Conservation (phyloP, 805 yeast genomes). For the Komagataella ulmi region DNA sequence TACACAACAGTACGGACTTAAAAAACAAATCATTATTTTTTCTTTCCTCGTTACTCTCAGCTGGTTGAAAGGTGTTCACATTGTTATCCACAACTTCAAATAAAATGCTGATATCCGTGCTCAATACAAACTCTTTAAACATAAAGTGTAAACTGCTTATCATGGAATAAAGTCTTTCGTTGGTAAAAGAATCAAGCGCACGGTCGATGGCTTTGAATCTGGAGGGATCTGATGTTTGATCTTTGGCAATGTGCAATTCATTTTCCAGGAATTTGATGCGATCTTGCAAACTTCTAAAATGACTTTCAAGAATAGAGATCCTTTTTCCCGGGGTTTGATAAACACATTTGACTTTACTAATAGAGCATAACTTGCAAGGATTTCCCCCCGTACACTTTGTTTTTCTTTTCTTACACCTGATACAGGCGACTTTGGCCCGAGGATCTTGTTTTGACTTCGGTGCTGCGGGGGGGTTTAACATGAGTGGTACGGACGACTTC, state of each 20-base stretch:
- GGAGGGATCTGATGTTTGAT: neutral
- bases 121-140: neutral
- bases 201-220: neutral
- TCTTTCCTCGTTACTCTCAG: neutral
- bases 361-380: slow-evolving; percentile 45
- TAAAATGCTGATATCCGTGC: neutral
- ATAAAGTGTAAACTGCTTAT: neutral
- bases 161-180: neutral
- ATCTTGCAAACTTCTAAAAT: slow-evolving; percentile 45
- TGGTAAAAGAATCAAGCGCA: neutral
- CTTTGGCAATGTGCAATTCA: neutral
- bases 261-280: slow-evolving; percentile 20
- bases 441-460: neutral
- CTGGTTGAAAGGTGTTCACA: neutral
- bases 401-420: slow-evolving; percentile 49
- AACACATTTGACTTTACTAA: slow-evolving; percentile 43
- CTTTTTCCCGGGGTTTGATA: slow-evolving; percentile 52
- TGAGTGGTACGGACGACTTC: neutral
- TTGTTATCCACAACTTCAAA: neutral
- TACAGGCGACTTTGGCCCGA: slow-evolving; percentile 23
- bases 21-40: neutral
- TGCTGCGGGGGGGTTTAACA: neutral
- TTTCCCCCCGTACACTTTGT: slow-evolving; percentile 58
- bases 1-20: neutral
- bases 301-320: slow-evolving; percentile 50